A percentile compares a stretch with the other conserved stretches of the same genome.
phyloP scores from a whole-genome alignment of 768 basidiomycete species.

The Neoboletus brunneissimus region DNA sequence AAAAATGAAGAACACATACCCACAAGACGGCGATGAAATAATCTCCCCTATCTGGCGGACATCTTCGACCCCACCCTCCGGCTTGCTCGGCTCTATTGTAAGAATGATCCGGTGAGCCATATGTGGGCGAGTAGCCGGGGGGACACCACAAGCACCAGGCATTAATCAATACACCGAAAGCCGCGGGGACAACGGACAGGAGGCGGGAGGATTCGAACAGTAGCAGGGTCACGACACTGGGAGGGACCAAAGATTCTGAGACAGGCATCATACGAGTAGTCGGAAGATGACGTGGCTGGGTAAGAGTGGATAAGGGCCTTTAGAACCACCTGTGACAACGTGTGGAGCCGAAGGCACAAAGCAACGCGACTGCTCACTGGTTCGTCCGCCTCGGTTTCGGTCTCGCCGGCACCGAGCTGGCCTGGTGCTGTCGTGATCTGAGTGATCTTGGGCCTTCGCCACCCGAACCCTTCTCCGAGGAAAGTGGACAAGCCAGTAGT shows the following conservation, averaged over 20 bases:
- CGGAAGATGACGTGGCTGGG: conserved; percentile 62
- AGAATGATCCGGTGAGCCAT: conserved; percentile 1
- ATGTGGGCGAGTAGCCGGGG: conserved; percentile 29
- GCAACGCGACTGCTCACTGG: conserved; percentile 46
- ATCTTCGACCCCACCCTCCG: conserved; percentile 29
- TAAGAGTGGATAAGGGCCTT: conserved; percentile 4
- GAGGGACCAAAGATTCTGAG: conserved; percentile 50
- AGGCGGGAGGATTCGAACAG: conserved; percentile 71
- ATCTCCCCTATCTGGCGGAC: conserved; percentile 55
- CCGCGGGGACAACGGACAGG: conserved; percentile 69
- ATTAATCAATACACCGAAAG: conserved; percentile 63
- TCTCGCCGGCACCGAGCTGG: conserved; percentile 64
- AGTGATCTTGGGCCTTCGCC: conserved; percentile 38
- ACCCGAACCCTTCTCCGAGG: conserved; percentile 27
- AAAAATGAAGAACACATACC: conserved; percentile 41
- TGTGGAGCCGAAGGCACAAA: background rate
- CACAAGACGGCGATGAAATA: conserved; percentile 68
- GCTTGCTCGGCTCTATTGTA: background rate
- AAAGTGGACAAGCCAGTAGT: conserved; percentile 22
- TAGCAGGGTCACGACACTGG: conserved; percentile 49
- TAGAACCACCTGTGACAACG: conserved; percentile 3
- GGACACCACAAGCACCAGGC: conserved; percentile 51
- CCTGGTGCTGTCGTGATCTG: conserved; percentile 65
- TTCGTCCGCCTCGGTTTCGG: conserved; percentile 77
- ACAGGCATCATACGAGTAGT: conserved; percentile 59